These are phyloP conservation scores for Fusarium solani-melongenae DNA, from an alignment of 2,329 filamentous ascomycete genomes.

Conservation along the genomic window DNA sequence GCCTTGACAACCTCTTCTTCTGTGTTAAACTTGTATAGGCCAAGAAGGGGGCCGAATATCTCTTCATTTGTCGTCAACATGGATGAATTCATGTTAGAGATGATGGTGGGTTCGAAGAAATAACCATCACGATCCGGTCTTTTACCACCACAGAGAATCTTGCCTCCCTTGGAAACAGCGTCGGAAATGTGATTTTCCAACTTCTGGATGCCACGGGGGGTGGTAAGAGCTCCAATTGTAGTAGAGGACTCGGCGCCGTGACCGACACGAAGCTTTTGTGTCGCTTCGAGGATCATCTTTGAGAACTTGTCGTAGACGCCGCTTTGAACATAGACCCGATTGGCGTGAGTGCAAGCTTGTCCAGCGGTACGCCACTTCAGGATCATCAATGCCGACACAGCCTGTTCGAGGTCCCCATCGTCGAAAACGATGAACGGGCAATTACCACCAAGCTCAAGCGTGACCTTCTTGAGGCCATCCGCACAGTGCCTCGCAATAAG, in stretches of 20 bases:
- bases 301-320: neutral
- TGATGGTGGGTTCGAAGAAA: conserved; percentile 7
- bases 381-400: neutral
- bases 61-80: neutral
- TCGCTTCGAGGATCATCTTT: neutral
- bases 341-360: neutral
- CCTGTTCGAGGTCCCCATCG: neutral
- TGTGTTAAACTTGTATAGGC: conserved; percentile 13
- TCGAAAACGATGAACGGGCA: neutral
- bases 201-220: neutral
- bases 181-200: neutral
- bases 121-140: neutral
- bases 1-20: conserved; percentile 20
- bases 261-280: neutral
- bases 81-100: neutral
- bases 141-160: neutral
- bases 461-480: neutral
- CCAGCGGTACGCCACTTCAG: neutral
- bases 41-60: neutral
- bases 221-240: neutral
- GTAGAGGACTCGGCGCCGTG: neutral
- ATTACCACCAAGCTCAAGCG: neutral
- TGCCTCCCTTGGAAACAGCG: neutral
- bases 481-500: neutral
- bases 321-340: neutral